Evolutionary conservation across 371 early-diverging fungal species (phyloP).

Genomic region (Actinomortierella wolfii): DNA sequence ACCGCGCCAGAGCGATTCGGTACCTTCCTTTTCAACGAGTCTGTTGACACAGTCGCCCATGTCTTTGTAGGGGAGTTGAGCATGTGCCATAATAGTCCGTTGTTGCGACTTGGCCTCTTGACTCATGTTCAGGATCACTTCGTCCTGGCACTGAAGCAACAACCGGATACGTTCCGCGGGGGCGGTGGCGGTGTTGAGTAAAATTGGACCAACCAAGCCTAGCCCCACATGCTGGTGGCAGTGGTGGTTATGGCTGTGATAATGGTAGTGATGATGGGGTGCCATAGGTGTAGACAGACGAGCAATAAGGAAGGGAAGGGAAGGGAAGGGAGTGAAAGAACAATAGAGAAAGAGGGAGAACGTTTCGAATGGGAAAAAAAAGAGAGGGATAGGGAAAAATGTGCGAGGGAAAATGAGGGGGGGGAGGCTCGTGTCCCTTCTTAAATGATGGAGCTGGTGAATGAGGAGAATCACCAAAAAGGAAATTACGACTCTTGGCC

Average conservation of each 20-base stretch:
- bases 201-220: conserved; percentile 9
- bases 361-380: background rate
- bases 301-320: background rate
- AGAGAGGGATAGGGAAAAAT: background rate
- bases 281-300: too few species aligned
- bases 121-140: conserved; percentile 34
- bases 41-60: conserved; percentile 21
- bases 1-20: conserved; percentile 32
- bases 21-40: conserved; percentile 31
- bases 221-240: conserved; percentile 14
- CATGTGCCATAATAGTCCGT: conserved; percentile 33
- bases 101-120: conserved; percentile 19
- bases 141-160: conserved; percentile 32
- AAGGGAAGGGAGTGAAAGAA: background rate
- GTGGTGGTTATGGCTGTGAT: background rate
- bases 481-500: too few species aligned
- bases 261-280: too few species aligned
- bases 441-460: too few species aligned
- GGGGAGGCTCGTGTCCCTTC: conserved; percentile 2
- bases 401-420: background rate
- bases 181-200: conserved; percentile 14
- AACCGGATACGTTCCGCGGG: conserved; percentile 32
- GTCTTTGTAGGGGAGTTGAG: conserved; percentile 28
- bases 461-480: too few species aligned
- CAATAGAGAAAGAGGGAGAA: background rate